A percentile compares a stretch with the other conserved stretches of the same genome.
phyloP scores from a whole-genome alignment of 140 eudicot genomes.

The Stevia rebaudiana region DNA sequence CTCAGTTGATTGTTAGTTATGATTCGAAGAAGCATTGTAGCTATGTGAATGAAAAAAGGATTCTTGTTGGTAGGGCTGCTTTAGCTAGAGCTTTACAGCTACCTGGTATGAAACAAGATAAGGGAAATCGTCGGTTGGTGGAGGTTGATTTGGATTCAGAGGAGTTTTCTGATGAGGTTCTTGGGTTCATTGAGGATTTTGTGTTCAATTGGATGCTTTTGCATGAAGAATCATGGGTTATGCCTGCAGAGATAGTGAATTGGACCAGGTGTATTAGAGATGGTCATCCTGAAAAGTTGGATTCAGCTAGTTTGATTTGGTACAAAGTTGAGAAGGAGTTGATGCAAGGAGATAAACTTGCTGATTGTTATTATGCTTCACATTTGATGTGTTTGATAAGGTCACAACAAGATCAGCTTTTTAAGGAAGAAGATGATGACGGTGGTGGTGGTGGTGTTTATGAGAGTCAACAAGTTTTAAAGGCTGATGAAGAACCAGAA shows the following conservation, averaged over 20 bases:
- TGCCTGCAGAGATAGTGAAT: slow-evolving; percentile 45
- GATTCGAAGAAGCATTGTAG: slow-evolving; percentile 28
- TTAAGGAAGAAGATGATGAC: slow-evolving; percentile 23
- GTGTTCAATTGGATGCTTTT: slow-evolving; percentile 68
- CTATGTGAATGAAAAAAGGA: slow-evolving; percentile 42
- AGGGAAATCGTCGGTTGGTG: slow-evolving; percentile 23
- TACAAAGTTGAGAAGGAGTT: slow-evolving; percentile 79
- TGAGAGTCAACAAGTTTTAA: slow-evolving; percentile 15
- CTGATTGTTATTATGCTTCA: slow-evolving; percentile 67
- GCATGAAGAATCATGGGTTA: slow-evolving; percentile 54
- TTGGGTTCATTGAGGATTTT: slow-evolving; percentile 50
- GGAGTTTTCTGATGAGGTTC: slow-evolving; percentile 37
- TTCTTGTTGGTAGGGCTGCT: slow-evolving; percentile 42
- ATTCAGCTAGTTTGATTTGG: slow-evolving; percentile 79
- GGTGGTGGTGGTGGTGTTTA: neutral
- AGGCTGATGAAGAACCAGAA: slow-evolving; percentile 9
- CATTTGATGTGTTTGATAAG: slow-evolving; percentile 72
- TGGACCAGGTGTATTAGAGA: slow-evolving; percentile 55
- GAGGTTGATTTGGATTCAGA: slow-evolving; percentile 46
- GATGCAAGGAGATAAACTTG: slow-evolving; percentile 44
- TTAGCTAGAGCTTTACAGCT: slow-evolving; percentile 56
- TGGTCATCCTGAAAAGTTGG: slow-evolving; percentile 74
- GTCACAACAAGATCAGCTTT: slow-evolving; percentile 30
- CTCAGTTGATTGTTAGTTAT: slow-evolving; percentile 56
- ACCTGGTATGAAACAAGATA: slow-evolving; percentile 46